Conservation (phyloP, 2,329 filamentous ascomycete genomes). For the Parafenestella ontariensis region DNA sequence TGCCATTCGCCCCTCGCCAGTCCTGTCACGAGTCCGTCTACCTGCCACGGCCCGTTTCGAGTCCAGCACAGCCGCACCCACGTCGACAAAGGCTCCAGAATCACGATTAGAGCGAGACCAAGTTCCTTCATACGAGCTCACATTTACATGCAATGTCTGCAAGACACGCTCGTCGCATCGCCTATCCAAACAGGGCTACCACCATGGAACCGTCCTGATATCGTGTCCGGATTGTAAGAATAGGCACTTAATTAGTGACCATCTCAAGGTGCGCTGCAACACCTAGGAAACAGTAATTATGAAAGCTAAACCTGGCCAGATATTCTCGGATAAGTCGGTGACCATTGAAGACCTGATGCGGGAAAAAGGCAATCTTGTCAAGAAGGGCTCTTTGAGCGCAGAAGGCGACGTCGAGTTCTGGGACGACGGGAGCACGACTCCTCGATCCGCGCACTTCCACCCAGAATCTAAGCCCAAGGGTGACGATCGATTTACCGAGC, state of each 20-base stretch:
- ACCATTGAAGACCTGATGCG: constrained; percentile 80
- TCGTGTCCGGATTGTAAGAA: constrained; percentile 86
- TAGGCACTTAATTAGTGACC: constrained; percentile 89
- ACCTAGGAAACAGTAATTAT: not conserved
- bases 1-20: constrained; percentile 21
- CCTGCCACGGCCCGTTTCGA: constrained; percentile 30
- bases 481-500: constrained; percentile 30
- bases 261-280: constrained; percentile 65
- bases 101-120: constrained; percentile 49
- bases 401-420: constrained; percentile 94
- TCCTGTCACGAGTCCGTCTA: constrained; percentile 15
- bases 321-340: constrained; percentile 74
- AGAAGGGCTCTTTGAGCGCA: constrained; percentile 72
- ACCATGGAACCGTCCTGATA: constrained; percentile 86
- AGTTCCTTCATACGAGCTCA: constrained; percentile 79
- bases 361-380: constrained; percentile 76
- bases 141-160: constrained; percentile 93
- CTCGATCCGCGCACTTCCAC: constrained; percentile 44
- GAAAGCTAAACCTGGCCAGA: constrained; percentile 49
- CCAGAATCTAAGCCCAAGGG: constrained; percentile 35
- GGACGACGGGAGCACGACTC: constrained; percentile 68
- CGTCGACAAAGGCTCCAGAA: constrained; percentile 39
- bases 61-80: constrained; percentile 31
- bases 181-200: constrained; percentile 94
- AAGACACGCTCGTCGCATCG: constrained; percentile 79